Base-by-base conservation (phyloP, 371 early-diverging fungal species). In the Rhizopus arrhizus region DNA sequence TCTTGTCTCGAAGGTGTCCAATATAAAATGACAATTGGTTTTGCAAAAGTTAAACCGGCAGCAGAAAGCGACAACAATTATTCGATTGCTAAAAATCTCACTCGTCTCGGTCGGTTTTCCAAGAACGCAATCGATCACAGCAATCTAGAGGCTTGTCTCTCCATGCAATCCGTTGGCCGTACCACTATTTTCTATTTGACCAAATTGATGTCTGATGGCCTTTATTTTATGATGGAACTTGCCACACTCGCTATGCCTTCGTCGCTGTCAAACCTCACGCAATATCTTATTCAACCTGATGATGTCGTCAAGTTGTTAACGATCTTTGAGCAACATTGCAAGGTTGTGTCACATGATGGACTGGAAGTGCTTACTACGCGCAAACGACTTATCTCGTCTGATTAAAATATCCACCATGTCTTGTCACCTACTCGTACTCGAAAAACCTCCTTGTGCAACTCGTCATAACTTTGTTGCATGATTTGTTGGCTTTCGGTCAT, bases 141-240 rank as follows among this genome's bases (percentile, higher is more conserved):
- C 31, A 32, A 46, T 4, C 22, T 56, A n/a, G 9, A 45, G 12
- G 57, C 33, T 43, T 32, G 22, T 46, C 47, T 56, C 12, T 4
- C 33, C 2, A 32, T 56, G 16, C 57, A 56, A 47, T 28, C 47
- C 33, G 34, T 46, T 33, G 57, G 57, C 29, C 16, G 41, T 36
- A 54, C 41, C 8, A 54, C 12, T 28, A 54, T 41, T 5, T 54
- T 54, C 41, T 54, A 54, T 16, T 41, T 54, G 41, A 54, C 55
- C 10, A 54, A 36, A 36, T 41, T 54, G 38, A 36, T 54, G 55
- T 40, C 38, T 5, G 55, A 54, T 54, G 55, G 55, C 38, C 55
- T 54, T 36, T 54, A 54, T 28, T 11, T 41, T 40, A 54, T 54
- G 55, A 54, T 54, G 55, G 55, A 54, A 54, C 55, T 54, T 36